Percentiles rank a stretch among this genome's conserved stretches.
phyloP scores from a whole-genome alignment of 129 eudicot species.

The Deinandra increscens region DNA sequence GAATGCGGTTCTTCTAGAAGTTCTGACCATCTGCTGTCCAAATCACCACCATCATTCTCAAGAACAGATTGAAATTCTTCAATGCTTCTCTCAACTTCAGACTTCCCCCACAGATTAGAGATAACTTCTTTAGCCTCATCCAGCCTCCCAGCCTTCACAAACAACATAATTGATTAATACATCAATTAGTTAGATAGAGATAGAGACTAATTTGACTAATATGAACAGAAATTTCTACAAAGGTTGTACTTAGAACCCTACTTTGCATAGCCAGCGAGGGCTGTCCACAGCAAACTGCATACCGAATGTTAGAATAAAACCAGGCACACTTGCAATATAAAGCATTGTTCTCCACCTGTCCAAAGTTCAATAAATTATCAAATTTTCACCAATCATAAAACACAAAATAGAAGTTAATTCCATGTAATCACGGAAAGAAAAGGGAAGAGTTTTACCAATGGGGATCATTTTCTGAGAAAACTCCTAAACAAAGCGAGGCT shows the following conservation, averaged over 20 bases:
- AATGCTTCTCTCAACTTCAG: conserved; percentile 60
- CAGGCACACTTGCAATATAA: conserved; percentile 73
- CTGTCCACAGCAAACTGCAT: conserved; percentile 94
- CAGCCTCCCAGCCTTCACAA: conserved; percentile 62
- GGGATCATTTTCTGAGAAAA: conserved; percentile 70
- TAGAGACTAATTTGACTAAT: conserved; percentile 1
- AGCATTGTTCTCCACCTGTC: conserved; percentile 89
- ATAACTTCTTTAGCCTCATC: conserved; percentile 62
- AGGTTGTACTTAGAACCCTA: conserved; percentile 25
- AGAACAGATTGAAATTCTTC: conserved; percentile 74
- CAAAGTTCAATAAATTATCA: conserved; percentile 6
- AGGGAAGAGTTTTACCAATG: conserved; percentile 52
- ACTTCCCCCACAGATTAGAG: conserved; percentile 63
- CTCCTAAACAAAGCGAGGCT: conserved; percentile 58
- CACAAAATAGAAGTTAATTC: not conserved
- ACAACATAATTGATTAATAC: conserved; percentile 20
- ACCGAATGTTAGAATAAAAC: conserved; percentile 60
- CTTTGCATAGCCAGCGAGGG: conserved; percentile 94
- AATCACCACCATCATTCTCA: conserved; percentile 62
- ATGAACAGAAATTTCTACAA: not conserved
- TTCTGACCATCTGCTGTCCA: conserved; percentile 80
- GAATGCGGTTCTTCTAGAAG: conserved; percentile 78
- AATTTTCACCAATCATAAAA: not conserved
- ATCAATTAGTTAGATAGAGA: not conserved
- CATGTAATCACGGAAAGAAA: conserved; percentile 4